Conservation (phyloP, 306 rosid species). For the Vigna trinervia region DNA sequence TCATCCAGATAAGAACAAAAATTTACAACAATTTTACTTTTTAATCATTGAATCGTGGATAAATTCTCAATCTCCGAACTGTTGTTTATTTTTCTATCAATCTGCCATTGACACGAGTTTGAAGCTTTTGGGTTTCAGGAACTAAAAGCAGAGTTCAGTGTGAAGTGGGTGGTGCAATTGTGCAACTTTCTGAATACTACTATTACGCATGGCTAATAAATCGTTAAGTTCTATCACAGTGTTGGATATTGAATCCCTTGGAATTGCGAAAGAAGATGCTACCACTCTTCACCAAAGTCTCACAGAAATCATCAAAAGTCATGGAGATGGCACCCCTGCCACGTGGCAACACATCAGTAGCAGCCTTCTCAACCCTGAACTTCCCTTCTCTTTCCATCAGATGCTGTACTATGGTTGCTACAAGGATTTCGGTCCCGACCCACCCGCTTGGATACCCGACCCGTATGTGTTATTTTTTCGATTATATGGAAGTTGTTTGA, state of each 20-base stretch:
- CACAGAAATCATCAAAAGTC: constrained; percentile 47
- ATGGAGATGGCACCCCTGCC: constrained; percentile 65
- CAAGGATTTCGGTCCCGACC: constrained; percentile 75
- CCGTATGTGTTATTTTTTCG: constrained; percentile 49
- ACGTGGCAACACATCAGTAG: constrained; percentile 73
- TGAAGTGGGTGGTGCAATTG: constrained; percentile 3
- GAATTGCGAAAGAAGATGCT: constrained; percentile 53
- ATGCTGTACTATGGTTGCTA: constrained; percentile 79
- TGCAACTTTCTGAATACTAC: not conserved
- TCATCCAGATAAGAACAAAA: not conserved
- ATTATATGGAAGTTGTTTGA: constrained; percentile 1
- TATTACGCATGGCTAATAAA: constrained; percentile 37
- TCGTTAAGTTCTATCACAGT: constrained; percentile 58
- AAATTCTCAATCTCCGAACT: not conserved
- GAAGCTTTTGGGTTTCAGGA: not conserved
- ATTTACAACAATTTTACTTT: not conserved
- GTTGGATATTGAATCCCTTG: constrained; percentile 72
- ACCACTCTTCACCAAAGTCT: constrained; percentile 57
- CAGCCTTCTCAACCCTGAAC: constrained; percentile 68
- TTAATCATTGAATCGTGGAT: not conserved
- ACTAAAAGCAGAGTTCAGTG: not conserved
- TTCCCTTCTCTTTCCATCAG: constrained; percentile 87
- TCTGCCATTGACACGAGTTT: not conserved
- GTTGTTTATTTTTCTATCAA: not conserved
- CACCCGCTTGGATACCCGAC: constrained; percentile 91